Base-by-base conservation (phyloP, 2,329 filamentous ascomycete species). In the Sporothrix globosa region DNA sequence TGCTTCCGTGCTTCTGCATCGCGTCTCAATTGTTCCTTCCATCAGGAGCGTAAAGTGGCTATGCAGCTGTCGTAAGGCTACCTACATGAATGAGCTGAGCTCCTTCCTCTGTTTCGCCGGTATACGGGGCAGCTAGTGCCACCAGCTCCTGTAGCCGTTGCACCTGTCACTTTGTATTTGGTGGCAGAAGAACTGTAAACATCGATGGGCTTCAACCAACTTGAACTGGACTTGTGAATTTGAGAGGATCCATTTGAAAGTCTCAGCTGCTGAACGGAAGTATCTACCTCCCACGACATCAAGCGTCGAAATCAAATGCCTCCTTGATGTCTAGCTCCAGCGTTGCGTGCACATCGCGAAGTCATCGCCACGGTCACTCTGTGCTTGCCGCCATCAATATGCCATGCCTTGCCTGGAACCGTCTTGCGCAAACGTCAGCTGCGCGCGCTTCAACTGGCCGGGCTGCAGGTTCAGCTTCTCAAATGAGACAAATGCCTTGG, bases 401-500 rank as follows among this genome's bases (percentile, higher is more conserved):
- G 21, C 69, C 52, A 67, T 19, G 27, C 27, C 27, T 53, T 19
- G 17, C 67, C 67, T 70, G 3, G 56, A 54, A 1, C 53, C 70
- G 14, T 70, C 67, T n/a, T 63, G 56, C 1, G 39, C 60, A 41
- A 67, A 60, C 13, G 52, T 30, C 19, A 70, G 39, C 11, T 41
- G 53, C 2, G 53, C 9, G 2, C 5, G 34, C 30, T 60, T 52
- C 24, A 19, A 21, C 24, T 48, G 65, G 4, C 66, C 68, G 7
- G 68, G 17, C 44, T 48, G 44, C 50, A 72, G 58, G 7, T 30
- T 41, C 44, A 87, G 83, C 80, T 87, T 87, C 73, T 84, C 81
- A 75, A 95, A 87, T 86, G 85, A 85, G 76, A 84, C 85, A 9
- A 88, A 79, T 75, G 83, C 76, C 60, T 81, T 82, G 73, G 85